Evolutionary conservation across 2,329 filamentous ascomycete species (phyloP).

Genomic region (Phialemoniopsis sp.): DNA sequence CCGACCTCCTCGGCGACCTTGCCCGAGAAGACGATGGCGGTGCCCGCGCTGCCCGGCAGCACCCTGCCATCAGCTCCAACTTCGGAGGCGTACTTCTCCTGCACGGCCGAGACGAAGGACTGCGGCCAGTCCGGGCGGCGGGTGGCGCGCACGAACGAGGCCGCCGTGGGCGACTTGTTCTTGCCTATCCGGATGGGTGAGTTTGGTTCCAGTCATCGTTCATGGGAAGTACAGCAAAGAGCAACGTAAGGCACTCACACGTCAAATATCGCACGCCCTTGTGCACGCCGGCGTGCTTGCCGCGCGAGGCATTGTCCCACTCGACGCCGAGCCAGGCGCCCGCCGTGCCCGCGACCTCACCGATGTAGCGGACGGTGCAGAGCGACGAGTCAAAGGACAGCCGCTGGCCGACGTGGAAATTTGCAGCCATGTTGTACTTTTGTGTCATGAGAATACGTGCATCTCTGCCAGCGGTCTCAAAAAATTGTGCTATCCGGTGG

Average conservation of each 20-base stretch:
- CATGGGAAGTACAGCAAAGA: neutral
- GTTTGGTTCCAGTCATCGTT: too few species aligned
- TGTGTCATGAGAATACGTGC: neutral
- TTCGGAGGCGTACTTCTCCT: slow-evolving; percentile 77
- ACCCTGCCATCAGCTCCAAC: slow-evolving; percentile 21
- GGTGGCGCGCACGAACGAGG: slow-evolving; percentile 81
- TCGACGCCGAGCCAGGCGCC: slow-evolving; percentile 91
- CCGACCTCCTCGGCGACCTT: slow-evolving; percentile 93
- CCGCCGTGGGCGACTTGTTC: slow-evolving; percentile 63
- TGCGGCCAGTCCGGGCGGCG: slow-evolving; percentile 63
- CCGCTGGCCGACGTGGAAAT: slow-evolving; percentile 61
- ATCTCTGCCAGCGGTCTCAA: neutral
- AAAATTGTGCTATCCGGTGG: neutral
- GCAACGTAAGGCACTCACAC: slow-evolving; percentile 51
- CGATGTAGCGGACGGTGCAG: slow-evolving; percentile 84
- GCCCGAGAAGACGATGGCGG: slow-evolving; percentile 63
- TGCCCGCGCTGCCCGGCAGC: slow-evolving; percentile 14
- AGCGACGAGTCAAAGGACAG: slow-evolving; percentile 72
- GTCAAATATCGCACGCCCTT: slow-evolving; percentile 76
- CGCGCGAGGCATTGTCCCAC: slow-evolving; percentile 84
- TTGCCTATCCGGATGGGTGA: slow-evolving; percentile 36
- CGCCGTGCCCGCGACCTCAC: slow-evolving; percentile 68
- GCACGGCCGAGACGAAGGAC: slow-evolving; percentile 75
- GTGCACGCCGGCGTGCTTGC: slow-evolving; percentile 87
- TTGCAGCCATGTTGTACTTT: slow-evolving; percentile 29